Conservation (phyloP, 2,329 filamentous ascomycete species). For the Ceratocystis smalleyi region DNA sequence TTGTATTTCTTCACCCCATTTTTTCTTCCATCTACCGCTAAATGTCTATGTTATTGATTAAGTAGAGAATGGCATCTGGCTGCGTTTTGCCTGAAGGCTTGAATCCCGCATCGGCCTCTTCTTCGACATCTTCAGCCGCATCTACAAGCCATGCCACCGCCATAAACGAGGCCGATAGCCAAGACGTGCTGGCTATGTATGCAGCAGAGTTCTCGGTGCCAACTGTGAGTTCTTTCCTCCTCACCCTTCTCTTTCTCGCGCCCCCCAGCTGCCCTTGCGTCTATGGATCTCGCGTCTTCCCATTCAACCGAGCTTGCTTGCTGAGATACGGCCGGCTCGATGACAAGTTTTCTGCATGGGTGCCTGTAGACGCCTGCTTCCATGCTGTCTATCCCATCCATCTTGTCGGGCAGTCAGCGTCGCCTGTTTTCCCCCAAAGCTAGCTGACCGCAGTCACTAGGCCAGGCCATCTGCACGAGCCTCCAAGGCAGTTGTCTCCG, state of each 20-base stretch:
- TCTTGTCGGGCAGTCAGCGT: too few species aligned
- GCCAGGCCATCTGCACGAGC: neutral
- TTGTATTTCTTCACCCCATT: neutral
- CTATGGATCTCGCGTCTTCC: neutral
- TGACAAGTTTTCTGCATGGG: neutral
- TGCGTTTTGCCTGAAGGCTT: neutral
- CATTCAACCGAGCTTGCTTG: neutral
- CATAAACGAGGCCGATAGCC: constrained; percentile 10
- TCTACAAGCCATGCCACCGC: neutral
- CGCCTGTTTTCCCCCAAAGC: neutral
- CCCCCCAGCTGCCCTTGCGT: neutral
- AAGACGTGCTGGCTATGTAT: constrained; percentile 13
- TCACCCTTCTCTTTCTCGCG: neutral
- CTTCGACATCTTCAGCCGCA: neutral
- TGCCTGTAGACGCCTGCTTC: too few species aligned
- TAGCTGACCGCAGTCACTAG: neutral
- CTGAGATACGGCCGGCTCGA: neutral
- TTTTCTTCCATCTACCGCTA: neutral
- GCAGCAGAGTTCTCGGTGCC: constrained; percentile 13
- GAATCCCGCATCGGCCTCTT: neutral
- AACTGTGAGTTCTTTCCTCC: constrained; percentile 1
- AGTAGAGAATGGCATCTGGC: constrained; percentile 1
- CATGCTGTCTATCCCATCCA: too few species aligned
- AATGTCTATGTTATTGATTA: neutral
- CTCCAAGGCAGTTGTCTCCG: neutral